A percentile compares a stretch with the other conserved stretches of the same genome.
Conservation (phyloP, 192 early-diverging fungal species). For the Coemansia sp. region DNA sequence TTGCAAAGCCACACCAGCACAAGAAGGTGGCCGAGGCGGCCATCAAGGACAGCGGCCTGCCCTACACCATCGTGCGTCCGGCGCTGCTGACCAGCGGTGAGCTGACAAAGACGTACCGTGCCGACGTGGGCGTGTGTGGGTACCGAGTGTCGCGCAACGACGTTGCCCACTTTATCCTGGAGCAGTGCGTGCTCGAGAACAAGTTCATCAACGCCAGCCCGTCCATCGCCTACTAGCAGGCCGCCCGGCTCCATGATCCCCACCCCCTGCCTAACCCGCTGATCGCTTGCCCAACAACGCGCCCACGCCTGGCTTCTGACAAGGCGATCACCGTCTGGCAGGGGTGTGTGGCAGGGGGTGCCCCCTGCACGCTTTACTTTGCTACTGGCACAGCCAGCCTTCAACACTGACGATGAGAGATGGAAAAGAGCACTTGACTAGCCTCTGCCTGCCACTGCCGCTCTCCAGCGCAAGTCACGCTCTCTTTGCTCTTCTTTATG, state of each 20-base stretch:
- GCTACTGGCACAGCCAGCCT: too few species aligned
- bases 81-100: constrained; percentile 40
- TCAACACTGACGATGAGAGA: too few species aligned
- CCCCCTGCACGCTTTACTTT: too few species aligned
- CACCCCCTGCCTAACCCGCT: too few species aligned
- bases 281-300: too few species aligned
- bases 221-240: constrained; percentile 19
- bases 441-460: too few species aligned
- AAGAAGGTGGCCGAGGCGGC: constrained; percentile 20
- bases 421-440: too few species aligned
- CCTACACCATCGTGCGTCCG: constrained; percentile 48
- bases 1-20: constrained; percentile 25
- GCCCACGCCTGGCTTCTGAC: too few species aligned
- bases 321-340: too few species aligned
- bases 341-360: too few species aligned
- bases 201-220: constrained; percentile 30
- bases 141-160: constrained; percentile 51
- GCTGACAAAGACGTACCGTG: constrained; percentile 31
- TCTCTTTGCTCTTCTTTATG: constrained; percentile 1
- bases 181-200: constrained; percentile 34
- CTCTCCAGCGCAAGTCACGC: too few species aligned
- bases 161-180: constrained; percentile 48
- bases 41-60: constrained; percentile 31
- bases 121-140: constrained; percentile 18
- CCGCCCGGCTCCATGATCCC: too few species aligned